Evolutionary conservation across 257 asterid species (phyloP).

Genomic region (Fraxinus quadrangulata): DNA sequence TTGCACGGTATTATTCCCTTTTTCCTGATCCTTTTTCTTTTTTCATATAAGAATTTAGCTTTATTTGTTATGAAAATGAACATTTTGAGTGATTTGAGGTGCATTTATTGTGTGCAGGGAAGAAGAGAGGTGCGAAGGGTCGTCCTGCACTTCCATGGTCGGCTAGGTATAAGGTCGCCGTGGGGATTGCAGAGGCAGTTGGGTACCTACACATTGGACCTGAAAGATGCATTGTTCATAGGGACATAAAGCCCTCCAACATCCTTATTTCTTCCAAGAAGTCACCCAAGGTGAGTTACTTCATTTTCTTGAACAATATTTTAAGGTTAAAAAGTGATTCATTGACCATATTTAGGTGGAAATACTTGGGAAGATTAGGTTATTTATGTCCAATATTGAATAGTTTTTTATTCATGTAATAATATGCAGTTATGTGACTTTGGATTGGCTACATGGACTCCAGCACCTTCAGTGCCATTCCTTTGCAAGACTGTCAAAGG

Average conservation of each 20-base stretch:
- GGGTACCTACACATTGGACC: conserved; percentile 75
- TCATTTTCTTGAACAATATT: conserved; percentile 18
- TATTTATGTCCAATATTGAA: not conserved
- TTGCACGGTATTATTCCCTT: conserved; percentile 57
- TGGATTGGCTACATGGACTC: conserved; percentile 94
- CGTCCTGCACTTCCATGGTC: conserved; percentile 63
- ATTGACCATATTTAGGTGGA: conserved; percentile 30
- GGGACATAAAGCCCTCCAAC: conserved; percentile 95
- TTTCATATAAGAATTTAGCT: not conserved
- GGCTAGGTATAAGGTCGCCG: conserved; percentile 66
- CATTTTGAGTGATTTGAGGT: conserved; percentile 22
- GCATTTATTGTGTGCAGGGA: conserved; percentile 47
- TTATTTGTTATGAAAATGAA: conserved; percentile 1
- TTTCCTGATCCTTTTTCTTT: not conserved
- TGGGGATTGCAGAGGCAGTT: conserved; percentile 80
- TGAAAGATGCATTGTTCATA: conserved; percentile 86
- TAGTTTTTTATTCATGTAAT: conserved; percentile 8
- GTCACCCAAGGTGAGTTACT: conserved; percentile 57
- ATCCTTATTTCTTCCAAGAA: conserved; percentile 81
- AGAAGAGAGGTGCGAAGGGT: conserved; percentile 62
- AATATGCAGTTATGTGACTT: conserved; percentile 76
- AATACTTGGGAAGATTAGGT: conserved; percentile 18
- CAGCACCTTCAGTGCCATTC: conserved; percentile 85
- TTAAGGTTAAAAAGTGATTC: too few relatives aligned
- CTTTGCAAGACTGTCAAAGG: conserved; percentile 95